Evolutionary conservation across 1,139 yeast species (phyloP).

Genomic region (Hyphopichia pseudoburtonii): DNA sequence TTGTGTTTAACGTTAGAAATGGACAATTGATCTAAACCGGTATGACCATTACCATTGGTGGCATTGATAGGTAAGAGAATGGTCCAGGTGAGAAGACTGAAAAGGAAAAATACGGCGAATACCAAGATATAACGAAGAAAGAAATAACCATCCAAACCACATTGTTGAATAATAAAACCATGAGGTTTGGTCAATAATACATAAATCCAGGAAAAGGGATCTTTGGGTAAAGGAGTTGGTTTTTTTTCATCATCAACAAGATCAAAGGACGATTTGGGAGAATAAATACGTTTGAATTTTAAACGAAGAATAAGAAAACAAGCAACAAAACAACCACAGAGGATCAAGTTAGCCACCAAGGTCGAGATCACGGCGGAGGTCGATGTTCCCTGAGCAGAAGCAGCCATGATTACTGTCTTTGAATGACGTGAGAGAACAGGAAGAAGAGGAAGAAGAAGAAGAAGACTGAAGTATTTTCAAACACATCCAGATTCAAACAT

Average conservation of each 20-base stretch:
- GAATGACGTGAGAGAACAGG: not conserved
- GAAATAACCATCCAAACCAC: slow-evolving; percentile 75
- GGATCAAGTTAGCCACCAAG: slow-evolving; percentile 52
- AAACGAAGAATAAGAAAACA: slow-evolving; percentile 56
- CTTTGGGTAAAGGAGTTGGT: slow-evolving; percentile 63
- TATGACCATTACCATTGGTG: slow-evolving; percentile 51
- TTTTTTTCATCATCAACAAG: slow-evolving; percentile 59
- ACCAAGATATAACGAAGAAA: slow-evolving; percentile 57
- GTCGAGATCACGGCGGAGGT: slow-evolving; percentile 67
- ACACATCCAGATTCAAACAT: too few species aligned
- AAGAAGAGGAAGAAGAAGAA: not conserved
- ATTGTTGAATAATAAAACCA: slow-evolving; percentile 64
- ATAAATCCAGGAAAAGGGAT: slow-evolving; percentile 62
- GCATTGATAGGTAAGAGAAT: slow-evolving; percentile 68
- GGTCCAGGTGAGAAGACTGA: slow-evolving; percentile 47
- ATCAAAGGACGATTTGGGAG: slow-evolving; percentile 62
- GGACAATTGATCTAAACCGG: slow-evolving; percentile 76
- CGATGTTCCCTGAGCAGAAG: slow-evolving; percentile 39
- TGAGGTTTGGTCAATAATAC: slow-evolving; percentile 61
- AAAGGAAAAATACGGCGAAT: slow-evolving; percentile 42
- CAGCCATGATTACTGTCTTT: slow-evolving; percentile 12
- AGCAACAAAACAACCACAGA: slow-evolving; percentile 53
- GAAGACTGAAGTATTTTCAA: too few species aligned
- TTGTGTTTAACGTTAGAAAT: slow-evolving; percentile 64
- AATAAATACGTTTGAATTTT: slow-evolving; percentile 60